A percentile compares a stretch with the other conserved stretches of the same genome.
These are phyloP conservation scores for Mycena kentingensis DNA, from an alignment of 768 basidiomycete species.

Conservation along the genomic window DNA sequence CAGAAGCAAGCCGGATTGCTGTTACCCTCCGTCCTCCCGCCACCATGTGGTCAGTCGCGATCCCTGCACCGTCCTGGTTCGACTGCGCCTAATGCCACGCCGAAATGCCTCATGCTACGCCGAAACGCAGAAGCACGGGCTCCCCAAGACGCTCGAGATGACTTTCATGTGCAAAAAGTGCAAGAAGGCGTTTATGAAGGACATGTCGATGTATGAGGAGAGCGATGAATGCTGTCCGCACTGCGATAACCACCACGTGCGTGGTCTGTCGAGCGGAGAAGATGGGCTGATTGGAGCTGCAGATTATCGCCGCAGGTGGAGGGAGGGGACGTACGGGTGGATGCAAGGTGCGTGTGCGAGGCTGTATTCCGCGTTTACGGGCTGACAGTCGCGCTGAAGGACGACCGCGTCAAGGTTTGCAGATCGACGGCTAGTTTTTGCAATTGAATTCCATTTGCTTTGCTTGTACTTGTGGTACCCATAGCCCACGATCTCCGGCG, in stretches of 20 bases:
- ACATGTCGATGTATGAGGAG: slow-evolving; percentile 90
- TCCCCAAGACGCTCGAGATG: slow-evolving; percentile 83
- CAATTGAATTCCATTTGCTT: too few species aligned
- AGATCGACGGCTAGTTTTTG: too few species aligned
- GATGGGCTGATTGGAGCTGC: too few species aligned
- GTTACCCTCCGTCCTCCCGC: too few species aligned
- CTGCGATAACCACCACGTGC: slow-evolving; percentile 96
- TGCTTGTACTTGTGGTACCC: too few species aligned
- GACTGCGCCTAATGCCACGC: too few species aligned
- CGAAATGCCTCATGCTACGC: too few species aligned
- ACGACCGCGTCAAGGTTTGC: slow-evolving; percentile 68
- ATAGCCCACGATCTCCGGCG: neutral
- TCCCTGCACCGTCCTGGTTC: too few species aligned
- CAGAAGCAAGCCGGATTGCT: too few species aligned
- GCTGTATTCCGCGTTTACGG: neutral
- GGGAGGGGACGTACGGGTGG: slow-evolving; percentile 87
- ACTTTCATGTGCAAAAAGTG: too few species aligned
- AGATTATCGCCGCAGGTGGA: slow-evolving; percentile 89
- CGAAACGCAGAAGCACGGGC: too few species aligned
- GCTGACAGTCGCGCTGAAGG: slow-evolving; percentile 54
- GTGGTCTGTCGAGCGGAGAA: slow-evolving; percentile 32
- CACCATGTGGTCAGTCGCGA: too few species aligned
- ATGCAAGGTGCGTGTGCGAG: slow-evolving; percentile 65
- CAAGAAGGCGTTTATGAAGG: slow-evolving; percentile 96
- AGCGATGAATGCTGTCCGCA: slow-evolving; percentile 98